These are phyloP conservation scores for Fusarium xylarioides DNA, from an alignment of 2,329 filamentous ascomycete genomes.

Conservation along the genomic window DNA sequence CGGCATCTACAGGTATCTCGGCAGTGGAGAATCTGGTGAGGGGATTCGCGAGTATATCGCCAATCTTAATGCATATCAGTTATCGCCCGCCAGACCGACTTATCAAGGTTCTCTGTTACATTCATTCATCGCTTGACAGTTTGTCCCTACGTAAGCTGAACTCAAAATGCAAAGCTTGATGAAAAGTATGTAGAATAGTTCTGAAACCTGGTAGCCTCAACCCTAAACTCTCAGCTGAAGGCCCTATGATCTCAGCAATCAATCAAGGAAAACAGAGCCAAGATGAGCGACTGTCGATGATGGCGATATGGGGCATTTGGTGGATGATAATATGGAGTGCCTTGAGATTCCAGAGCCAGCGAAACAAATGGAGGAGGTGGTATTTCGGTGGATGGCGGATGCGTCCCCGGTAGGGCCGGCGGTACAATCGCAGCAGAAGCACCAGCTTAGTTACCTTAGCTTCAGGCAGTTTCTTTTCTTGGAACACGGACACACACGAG, in stretches of 20 bases:
- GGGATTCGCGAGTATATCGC: neutral
- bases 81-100: neutral
- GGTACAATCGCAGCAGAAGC: neutral
- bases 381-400: slow-evolving; percentile 26
- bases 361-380: slow-evolving; percentile 26
- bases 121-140: neutral
- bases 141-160: slow-evolving; percentile 27
- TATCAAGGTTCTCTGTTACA: neutral
- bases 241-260: neutral
- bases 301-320: slow-evolving; percentile 16
- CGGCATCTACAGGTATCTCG: neutral
- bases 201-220: neutral
- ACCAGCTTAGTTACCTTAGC: too few relatives aligned
- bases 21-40: neutral
- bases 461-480: slow-evolving; percentile 28
- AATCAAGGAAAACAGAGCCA: neutral
- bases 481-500: slow-evolving; percentile 16
- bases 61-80: slow-evolving; percentile 4
- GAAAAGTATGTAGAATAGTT: neutral
- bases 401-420: slow-evolving; percentile 23
- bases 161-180: slow-evolving; percentile 13
- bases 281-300: neutral
- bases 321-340: slow-evolving; percentile 29
- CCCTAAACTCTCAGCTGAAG: neutral
- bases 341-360: slow-evolving; percentile 15